Conservation (phyloP, 495 filamentous ascomycete species). For the Aspergillus panamensis region DNA sequence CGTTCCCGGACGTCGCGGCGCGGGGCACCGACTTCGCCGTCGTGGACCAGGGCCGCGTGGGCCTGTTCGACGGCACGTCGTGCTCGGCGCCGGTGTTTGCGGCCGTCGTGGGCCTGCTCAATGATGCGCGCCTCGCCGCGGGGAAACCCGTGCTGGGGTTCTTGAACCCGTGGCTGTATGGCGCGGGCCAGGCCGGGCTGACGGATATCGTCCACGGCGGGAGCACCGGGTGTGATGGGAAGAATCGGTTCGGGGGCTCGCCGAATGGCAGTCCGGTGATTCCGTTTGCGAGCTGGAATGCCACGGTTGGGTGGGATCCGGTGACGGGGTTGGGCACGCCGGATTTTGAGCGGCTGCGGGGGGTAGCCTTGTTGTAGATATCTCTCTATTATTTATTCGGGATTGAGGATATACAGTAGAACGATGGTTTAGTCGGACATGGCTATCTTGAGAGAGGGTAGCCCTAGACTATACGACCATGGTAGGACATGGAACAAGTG, state of each 20-base stretch:
- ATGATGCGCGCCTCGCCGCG: constrained; percentile 58
- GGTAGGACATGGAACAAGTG: too few relatives aligned
- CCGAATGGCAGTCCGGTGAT: constrained; percentile 37
- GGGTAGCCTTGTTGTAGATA: too few relatives aligned
- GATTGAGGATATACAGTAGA: too few relatives aligned
- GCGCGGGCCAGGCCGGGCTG: constrained; percentile 46
- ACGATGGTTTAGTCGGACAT: too few relatives aligned
- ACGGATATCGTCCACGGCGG: constrained; percentile 62
- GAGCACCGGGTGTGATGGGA: constrained; percentile 57
- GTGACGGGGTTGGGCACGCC: constrained; percentile 60
- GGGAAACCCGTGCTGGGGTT: constrained; percentile 62
- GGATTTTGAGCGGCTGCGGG: constrained; percentile 25
- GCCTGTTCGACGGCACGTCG: constrained; percentile 59
- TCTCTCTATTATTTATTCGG: too few relatives aligned
- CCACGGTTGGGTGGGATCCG: constrained; percentile 58
- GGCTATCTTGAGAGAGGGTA: too few relatives aligned
- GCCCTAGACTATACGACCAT: too few relatives aligned
- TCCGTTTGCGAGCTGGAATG: constrained; percentile 47
- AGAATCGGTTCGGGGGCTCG: constrained; percentile 38
- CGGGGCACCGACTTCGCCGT: constrained; percentile 54
- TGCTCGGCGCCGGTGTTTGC: constrained; percentile 62
- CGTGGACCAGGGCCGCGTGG: constrained; percentile 50
- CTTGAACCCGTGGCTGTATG: constrained; percentile 73
- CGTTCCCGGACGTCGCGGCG: constrained; percentile 69
- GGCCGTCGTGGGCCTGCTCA: constrained; percentile 62